These are phyloP conservation scores for Thelonectria discophora DNA, from an alignment of 2,329 filamentous ascomycete genomes.

Conservation along the genomic window DNA sequence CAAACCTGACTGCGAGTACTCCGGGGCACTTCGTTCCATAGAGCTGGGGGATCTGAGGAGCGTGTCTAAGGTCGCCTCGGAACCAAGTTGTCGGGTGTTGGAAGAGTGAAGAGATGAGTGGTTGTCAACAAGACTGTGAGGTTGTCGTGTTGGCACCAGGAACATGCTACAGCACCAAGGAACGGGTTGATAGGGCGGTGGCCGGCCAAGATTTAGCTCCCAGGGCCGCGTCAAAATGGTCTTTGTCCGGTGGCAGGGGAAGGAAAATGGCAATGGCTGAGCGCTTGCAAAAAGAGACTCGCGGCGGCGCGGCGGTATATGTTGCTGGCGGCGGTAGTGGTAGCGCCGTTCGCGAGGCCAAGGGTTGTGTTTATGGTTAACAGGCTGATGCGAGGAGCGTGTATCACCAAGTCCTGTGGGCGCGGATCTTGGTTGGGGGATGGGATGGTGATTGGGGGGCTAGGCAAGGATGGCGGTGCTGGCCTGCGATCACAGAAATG, in stretches of 20 bases:
- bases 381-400: conserved; percentile 46
- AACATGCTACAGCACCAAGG: conserved; percentile 48
- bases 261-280: conserved; percentile 42
- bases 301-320: conserved; percentile 50
- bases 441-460: conserved; percentile 40
- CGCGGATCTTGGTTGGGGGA: conserved; percentile 46
- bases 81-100: conserved; percentile 35
- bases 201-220: conserved; percentile 46
- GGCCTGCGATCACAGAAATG: conserved; percentile 44
- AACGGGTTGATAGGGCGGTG: conserved; percentile 42
- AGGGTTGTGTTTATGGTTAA: conserved; percentile 46
- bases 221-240: conserved; percentile 46
- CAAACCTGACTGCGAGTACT: conserved; percentile 91
- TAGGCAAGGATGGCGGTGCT: conserved; percentile 45
- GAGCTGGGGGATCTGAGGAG: conserved; percentile 44
- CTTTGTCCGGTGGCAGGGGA: conserved; percentile 42
- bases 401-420: conserved; percentile 42
- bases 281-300: conserved; percentile 44
- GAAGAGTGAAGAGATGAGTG: conserved; percentile 37
- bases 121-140: conserved; percentile 45
- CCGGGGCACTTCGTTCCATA: conserved; percentile 72
- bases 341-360: conserved; percentile 45
- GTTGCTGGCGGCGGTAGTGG: conserved; percentile 47
- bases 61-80: conserved; percentile 41
- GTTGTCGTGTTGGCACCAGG: conserved; percentile 47